Evolutionary conservation across 106 monocot species (phyloP), one percentile per base, ranked within the genome.

Genomic region (Dendrobium huoshanense): DNA sequence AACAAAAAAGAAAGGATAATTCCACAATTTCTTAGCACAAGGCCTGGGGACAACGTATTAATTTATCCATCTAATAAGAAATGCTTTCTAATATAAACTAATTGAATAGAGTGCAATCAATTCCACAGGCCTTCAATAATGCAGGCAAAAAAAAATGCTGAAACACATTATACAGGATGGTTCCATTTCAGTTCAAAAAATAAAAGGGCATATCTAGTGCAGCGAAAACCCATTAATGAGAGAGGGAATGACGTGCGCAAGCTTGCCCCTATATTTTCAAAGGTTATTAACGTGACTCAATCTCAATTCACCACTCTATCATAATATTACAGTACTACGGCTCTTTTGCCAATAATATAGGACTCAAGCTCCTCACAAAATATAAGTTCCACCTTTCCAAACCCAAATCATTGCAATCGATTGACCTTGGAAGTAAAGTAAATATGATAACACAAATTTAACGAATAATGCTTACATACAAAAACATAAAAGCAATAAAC

Each of bases 401-500:
- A 8, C 64, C 24, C 22, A 65, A 65, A 37, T 0, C 22, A 65
- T 5, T 22, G 10, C 6, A 15, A 24, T 2, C 2, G 3, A 65
- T 8, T 25, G n/a, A 7, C 64, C 25, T 25, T 22, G n/a, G 24
- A 65, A 22, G 64, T 10, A 65, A 65, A 61, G 5, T n/a, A 61
- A 61, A 0, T 54, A 61, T 13, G 70, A 70, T 16, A 70, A 70
- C 37, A 70, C 15, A 19, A 74, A 74, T 22, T 41, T 74, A 43
- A 43, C 19, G 43, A 19, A 20, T 43, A 74, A 74, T n/a, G 6
- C 19, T 44, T 9, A 74, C 43, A 20, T 7, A 25, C 25, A 76
- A 48, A 48, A 55, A 75, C 2, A 59, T 16, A 41, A 47, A 77
- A 72, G 59, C 13, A 9, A 76, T 37, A 22, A 74, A 89, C 88